Percentiles rank a stretch among this genome's conserved stretches.
Conservation (phyloP, 768 basidiomycete species). For the Mycena pura region DNA sequence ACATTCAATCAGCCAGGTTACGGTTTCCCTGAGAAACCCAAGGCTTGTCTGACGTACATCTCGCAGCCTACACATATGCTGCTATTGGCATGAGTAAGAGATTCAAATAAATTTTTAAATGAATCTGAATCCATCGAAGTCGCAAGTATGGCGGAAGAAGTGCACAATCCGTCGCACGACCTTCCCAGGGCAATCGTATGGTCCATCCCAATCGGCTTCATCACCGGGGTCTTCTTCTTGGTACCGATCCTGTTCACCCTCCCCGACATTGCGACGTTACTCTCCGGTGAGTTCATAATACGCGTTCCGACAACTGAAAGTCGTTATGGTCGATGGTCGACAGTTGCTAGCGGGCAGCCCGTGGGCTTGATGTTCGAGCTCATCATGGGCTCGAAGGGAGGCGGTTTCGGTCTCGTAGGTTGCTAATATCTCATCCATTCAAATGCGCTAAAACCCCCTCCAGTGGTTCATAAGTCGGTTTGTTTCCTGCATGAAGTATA, state of each 20-base stretch:
- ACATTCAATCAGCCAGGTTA: slow-evolving; percentile 39
- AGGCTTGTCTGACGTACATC: background rate
- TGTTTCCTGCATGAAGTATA: background rate
- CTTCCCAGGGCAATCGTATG: slow-evolving; percentile 62
- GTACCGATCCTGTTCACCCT: slow-evolving; percentile 72
- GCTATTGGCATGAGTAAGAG: slow-evolving; percentile 67
- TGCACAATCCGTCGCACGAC: slow-evolving; percentile 59
- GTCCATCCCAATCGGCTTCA: slow-evolving; percentile 58
- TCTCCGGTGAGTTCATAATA: slow-evolving; percentile 60
- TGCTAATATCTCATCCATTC: background rate
- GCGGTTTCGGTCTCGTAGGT: slow-evolving; percentile 67
- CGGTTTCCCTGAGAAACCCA: background rate
- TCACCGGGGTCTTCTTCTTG: slow-evolving; percentile 60
- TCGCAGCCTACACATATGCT: slow-evolving; percentile 58
- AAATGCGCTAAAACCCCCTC: background rate
- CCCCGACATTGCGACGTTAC: slow-evolving; percentile 59
- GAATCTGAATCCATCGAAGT: slow-evolving; percentile 39
- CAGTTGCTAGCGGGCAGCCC: slow-evolving; percentile 68
- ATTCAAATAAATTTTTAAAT: background rate
- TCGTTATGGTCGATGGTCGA: background rate
- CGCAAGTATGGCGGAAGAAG: slow-evolving; percentile 73
- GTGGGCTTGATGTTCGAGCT: slow-evolving; percentile 67
- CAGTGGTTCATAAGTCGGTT: slow-evolving; percentile 52
- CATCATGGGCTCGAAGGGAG: slow-evolving; percentile 65
- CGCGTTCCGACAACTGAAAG: background rate